A percentile compares a stretch with the other conserved stretches of the same genome.
Evolutionary conservation across 140 eudicot species (phyloP).

Genomic region (Anethum foeniculum): DNA sequence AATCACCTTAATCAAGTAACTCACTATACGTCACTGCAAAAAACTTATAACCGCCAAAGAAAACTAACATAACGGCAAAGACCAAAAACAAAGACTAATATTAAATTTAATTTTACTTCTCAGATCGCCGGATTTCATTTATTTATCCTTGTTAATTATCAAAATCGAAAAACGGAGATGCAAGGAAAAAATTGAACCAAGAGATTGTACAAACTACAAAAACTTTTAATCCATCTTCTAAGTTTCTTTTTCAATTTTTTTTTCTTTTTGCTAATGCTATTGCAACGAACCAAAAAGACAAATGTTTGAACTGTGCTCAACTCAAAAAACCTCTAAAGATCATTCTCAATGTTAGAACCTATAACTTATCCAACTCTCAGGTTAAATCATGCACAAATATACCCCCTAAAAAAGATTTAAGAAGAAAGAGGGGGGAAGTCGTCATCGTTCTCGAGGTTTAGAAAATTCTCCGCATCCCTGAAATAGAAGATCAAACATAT

Average conservation of each 20-base stretch:
- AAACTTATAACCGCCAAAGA: background rate
- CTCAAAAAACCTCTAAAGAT: background rate
- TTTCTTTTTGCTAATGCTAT: background rate
- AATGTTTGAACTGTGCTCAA: background rate
- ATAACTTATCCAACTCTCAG: conserved; percentile 7
- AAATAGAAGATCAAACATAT: conserved; percentile 9
- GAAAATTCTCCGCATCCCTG: conserved; percentile 25
- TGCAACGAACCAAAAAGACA: background rate
- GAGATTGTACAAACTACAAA: conserved; percentile 5
- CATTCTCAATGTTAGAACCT: conserved; percentile 7
- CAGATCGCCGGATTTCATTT: background rate
- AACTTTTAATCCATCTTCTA: background rate
- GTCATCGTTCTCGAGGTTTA: conserved; percentile 34
- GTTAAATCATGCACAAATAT: background rate
- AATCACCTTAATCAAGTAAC: background rate
- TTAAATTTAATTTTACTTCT: too few species aligned
- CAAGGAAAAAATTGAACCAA: background rate
- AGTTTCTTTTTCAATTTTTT: background rate
- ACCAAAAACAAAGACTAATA: background rate
- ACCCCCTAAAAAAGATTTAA: conserved; percentile 12
- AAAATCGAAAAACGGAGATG: background rate
- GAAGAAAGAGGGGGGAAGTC: conserved; percentile 52
- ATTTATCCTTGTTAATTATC: background rate
- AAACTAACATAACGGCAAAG: background rate
- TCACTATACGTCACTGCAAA: background rate